A percentile compares a stretch with the other conserved stretches of the same genome.
Conservation (phyloP, 345 rosid species). For the Lumnitzera littorea region DNA sequence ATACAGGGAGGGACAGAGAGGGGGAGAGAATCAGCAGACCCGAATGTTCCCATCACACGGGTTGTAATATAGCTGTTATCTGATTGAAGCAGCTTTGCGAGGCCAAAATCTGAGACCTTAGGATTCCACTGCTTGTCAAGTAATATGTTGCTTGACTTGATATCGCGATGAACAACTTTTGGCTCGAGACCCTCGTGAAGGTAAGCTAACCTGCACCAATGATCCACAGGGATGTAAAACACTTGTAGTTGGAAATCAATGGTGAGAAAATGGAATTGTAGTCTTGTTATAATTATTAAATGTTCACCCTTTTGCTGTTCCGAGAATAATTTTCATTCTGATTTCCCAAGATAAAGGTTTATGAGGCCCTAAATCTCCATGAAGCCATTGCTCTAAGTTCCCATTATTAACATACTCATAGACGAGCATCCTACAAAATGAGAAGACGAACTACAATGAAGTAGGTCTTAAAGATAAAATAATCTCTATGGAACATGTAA, state of each 20-base stretch:
- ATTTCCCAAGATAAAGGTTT: conserved; percentile 77
- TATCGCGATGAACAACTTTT: conserved; percentile 88
- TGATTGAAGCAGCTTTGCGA: conserved; percentile 75
- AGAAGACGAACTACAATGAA: conserved; percentile 1
- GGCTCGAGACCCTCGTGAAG: conserved; percentile 97
- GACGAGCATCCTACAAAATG: conserved; percentile 61
- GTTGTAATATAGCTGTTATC: conserved; percentile 79
- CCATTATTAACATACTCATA: conserved; percentile 85
- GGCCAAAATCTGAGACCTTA: conserved; percentile 94
- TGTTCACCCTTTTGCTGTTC: conserved; percentile 79
- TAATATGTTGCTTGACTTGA: conserved; percentile 81
- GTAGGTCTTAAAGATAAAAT: no score
- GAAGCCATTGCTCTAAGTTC: conserved; percentile 80
- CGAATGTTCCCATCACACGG: conserved; percentile 97
- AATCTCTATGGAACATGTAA: no score
- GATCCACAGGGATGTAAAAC: conserved; percentile 1
- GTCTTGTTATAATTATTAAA: not conserved
- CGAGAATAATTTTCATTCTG: conserved; percentile 63
- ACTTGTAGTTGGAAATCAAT: not conserved
- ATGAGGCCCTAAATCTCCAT: conserved; percentile 64
- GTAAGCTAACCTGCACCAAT: conserved; percentile 52
- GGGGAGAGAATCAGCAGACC: conserved; percentile 35
- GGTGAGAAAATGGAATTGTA: not conserved
- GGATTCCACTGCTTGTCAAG: conserved; percentile 90
- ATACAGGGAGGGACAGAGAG: not conserved